Percentiles rank a stretch among this genome's conserved stretches.
Evolutionary conservation across 371 early-diverging fungal species (phyloP).

Genomic region (Rhizopus delemar): DNA sequence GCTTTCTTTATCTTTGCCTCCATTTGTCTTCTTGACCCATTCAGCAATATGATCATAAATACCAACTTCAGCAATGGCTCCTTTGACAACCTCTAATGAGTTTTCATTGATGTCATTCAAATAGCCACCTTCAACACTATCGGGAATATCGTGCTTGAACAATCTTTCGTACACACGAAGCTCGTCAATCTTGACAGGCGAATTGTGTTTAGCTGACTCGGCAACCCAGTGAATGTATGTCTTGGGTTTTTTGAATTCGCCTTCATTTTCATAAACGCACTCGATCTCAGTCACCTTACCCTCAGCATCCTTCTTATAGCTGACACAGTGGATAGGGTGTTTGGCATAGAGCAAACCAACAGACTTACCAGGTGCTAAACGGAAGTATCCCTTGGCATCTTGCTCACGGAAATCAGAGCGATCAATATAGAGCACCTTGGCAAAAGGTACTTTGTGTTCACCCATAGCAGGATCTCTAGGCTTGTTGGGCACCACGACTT

Average conservation of each 20-base stretch:
- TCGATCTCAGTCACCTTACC: constrained; percentile 80
- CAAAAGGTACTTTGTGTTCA: constrained; percentile 84
- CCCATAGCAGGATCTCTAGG: constrained; percentile 86
- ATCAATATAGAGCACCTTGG: constrained; percentile 91
- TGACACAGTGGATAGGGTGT: constrained; percentile 82
- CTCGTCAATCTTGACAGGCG: constrained; percentile 83
- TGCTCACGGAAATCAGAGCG: constrained; percentile 91
- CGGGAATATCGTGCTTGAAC: constrained; percentile 91
- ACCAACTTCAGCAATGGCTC: constrained; percentile 86
- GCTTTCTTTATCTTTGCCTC: constrained; percentile 64
- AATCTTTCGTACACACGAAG: constrained; percentile 84
- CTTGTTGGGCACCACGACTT: constrained; percentile 83
- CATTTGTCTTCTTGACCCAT: constrained; percentile 51
- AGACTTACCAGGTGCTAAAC: constrained; percentile 90
- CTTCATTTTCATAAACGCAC: constrained; percentile 77
- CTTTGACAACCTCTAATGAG: constrained; percentile 69
- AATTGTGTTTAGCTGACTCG: constrained; percentile 74
- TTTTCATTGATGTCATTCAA: constrained; percentile 89
- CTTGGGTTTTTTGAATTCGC: constrained; percentile 84
- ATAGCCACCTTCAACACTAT: constrained; percentile 89
- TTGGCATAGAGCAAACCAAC: constrained; percentile 92
- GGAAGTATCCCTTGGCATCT: constrained; percentile 91
- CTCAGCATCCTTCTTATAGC: constrained; percentile 68
- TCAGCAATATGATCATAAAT: constrained; percentile 63
- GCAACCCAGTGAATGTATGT: constrained; percentile 99